Percentiles rank a stretch among this genome's conserved stretches.
Conservation (phyloP, 1,284 basidiomycete species). For the Melampsora larici-populina region DNA sequence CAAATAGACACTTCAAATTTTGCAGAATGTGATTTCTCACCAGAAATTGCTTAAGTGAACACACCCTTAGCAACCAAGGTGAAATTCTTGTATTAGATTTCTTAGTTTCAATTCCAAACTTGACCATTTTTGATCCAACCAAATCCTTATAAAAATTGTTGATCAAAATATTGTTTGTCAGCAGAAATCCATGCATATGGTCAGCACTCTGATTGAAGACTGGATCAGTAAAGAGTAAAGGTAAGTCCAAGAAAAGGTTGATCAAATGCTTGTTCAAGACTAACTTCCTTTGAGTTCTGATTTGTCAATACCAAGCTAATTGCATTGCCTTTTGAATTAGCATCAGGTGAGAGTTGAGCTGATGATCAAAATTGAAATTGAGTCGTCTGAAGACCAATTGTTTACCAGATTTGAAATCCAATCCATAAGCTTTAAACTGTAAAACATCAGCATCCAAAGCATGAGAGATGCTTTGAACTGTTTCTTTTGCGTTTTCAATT, state of each 20-base stretch:
- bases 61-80: too few relatives aligned
- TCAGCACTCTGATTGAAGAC: slow-evolving; percentile 72
- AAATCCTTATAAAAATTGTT: too few relatives aligned
- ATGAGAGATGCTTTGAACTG: slow-evolving; percentile 65
- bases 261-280: slow-evolving; percentile 81
- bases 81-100: slow-evolving; percentile 67
- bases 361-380: not conserved
- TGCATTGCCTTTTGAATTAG: slow-evolving; percentile 92
- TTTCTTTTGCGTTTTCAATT: slow-evolving; percentile 63
- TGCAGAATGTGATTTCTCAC: too few relatives aligned
- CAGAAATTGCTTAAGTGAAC: too few relatives aligned
- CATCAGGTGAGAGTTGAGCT: slow-evolving; percentile 72
- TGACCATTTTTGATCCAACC: slow-evolving; percentile 73
- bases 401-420: slow-evolving; percentile 75
- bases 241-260: slow-evolving; percentile 80
- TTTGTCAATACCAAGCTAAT: slow-evolving; percentile 81
- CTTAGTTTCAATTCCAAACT: slow-evolving; percentile 94
- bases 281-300: slow-evolving; percentile 70
- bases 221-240: slow-evolving; percentile 59
- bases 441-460: slow-evolving; percentile 81
- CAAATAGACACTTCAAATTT: too few relatives aligned
- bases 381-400: not conserved
- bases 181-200: too few relatives aligned
- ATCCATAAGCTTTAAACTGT: slow-evolving; percentile 81
- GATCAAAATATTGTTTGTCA: too few relatives aligned